Evolutionary conservation across 2,329 filamentous ascomycete species (phyloP).

Genomic region (Dothiorella sarmentorum): DNA sequence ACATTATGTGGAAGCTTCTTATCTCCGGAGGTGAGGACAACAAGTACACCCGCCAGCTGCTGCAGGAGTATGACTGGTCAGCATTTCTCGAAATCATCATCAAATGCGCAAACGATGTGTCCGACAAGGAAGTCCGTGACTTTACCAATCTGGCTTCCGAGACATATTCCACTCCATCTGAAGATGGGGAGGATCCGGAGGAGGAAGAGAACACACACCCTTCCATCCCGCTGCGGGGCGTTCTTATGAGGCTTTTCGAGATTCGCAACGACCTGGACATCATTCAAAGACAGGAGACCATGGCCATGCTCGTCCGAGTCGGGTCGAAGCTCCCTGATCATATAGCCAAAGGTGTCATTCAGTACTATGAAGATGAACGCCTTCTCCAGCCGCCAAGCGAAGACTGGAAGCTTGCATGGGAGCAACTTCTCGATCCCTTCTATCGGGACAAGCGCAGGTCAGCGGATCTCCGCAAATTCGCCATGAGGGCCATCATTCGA

Average conservation of each 20-base stretch:
- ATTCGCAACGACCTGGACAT: conserved; percentile 46
- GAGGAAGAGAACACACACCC: conserved; percentile 17
- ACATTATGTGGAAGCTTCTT: conserved; percentile 15
- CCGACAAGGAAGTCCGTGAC: conserved; percentile 11
- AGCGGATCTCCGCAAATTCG: conserved; percentile 59
- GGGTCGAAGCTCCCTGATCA: conserved; percentile 62
- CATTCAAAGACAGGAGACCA: conserved; percentile 62
- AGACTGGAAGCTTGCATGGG: conserved; percentile 64
- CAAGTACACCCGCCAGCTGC: conserved; percentile 12
- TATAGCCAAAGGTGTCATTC: conserved; percentile 61
- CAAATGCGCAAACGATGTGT: conserved; percentile 12
- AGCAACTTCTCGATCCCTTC: conserved; percentile 49
- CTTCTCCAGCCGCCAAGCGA: conserved; percentile 69
- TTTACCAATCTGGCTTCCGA: conserved; percentile 24
- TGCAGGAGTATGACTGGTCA: conserved; percentile 14
- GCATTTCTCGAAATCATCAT: conserved; percentile 12
- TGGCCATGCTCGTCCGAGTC: conserved; percentile 63
- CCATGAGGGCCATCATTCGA: conserved; percentile 57
- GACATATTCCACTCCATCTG: conserved; percentile 18
- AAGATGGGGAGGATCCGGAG: conserved; percentile 12
- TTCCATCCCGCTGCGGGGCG: conserved; percentile 17
- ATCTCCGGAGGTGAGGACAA: conserved; percentile 3
- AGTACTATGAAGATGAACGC: conserved; percentile 65
- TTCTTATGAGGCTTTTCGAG: conserved; percentile 29
- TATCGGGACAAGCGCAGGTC: conserved; percentile 10